Percentiles rank a stretch among this genome's conserved stretches.
phyloP scores from a whole-genome alignment of 2,329 filamentous ascomycete species.

The Colletotrichum sublineola region DNA sequence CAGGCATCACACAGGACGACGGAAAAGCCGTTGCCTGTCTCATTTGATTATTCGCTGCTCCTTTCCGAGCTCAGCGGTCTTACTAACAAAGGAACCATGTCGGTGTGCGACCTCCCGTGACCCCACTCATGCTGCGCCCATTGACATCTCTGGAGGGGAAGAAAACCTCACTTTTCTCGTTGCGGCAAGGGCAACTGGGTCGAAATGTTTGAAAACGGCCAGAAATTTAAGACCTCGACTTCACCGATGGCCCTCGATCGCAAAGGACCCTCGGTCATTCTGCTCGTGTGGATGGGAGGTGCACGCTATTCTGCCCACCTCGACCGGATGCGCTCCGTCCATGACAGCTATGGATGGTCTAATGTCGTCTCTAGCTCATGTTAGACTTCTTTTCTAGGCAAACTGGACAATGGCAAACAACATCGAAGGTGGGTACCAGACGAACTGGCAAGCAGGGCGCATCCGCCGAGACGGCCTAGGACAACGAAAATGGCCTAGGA shows the following conservation, averaged over 20 bases:
- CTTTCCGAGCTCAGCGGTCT: background rate
- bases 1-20: background rate
- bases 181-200: constrained; percentile 5
- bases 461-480: background rate
- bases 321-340: constrained; percentile 30
- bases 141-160: constrained; percentile 3
- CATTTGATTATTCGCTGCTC: background rate
- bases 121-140: background rate
- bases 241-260: constrained; percentile 15
- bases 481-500: constrained; percentile 6
- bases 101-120: constrained; percentile 13
- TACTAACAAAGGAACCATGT: constrained; percentile 28
- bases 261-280: background rate
- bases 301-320: constrained; percentile 10
- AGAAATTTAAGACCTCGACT: constrained; percentile 21
- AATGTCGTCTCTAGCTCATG: constrained; percentile 13
- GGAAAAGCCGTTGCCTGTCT: constrained; percentile 17
- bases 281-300: constrained; percentile 16
- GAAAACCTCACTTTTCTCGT: constrained; percentile 8
- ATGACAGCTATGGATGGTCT: background rate
- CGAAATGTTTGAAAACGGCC: constrained; percentile 32
- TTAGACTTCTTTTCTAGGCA: constrained; percentile 5
- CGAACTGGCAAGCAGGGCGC: constrained; percentile 13
- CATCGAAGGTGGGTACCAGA: background rate
- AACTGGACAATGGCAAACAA: background rate